Base-by-base conservation (phyloP, 441 rosid genomes). In the Capsella rubella region DNA sequence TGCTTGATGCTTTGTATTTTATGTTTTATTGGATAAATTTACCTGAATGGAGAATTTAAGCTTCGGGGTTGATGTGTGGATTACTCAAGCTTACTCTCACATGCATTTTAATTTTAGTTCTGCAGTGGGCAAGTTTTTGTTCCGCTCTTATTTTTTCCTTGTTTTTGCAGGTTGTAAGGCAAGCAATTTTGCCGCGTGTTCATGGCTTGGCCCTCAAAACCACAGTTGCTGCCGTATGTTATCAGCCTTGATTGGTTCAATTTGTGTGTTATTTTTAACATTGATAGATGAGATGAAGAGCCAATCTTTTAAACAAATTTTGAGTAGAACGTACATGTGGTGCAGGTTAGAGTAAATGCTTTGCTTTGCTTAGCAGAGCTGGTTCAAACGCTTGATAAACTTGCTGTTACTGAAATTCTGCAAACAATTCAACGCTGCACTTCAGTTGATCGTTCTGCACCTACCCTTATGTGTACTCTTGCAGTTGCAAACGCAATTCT, bases 391-490 rank as follows among this genome's bases (percentile, higher is more conserved):
- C 97, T 95, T n/a, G 95, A 92, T 76, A 95, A 87, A 79, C 88
- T 80, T 35, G 83, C 88, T 69, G 87, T 86, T 72, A 78, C 87
- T 67, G 96, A 87, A 18, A 83, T 95, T 67, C 73, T 95, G 82
- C 91, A 92, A 82, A 95, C 98, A 73, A 79, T 95, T 79, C 97
- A 89, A 71, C 85, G 97, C 15, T 95, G 99, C 67, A 95, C 96
- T 49, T 90, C 98, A 16, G 99, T 95, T 75, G 99, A 95, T 74
- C 97, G 71, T 35, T 92, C 98, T 71, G 87, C 96, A 52, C 99
- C 99, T 51, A 95, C 98, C 28, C 97, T 95, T 43, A 95, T 95
- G 96, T 95, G 97, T 74, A 85, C 99, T 42, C 97, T 95, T 61
- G 97, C 95, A 60, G 80, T 95, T 60, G 90, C 96, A 73, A 92